These are phyloP conservation scores for Mesembryanthemum crystallinum DNA, from an alignment of 148 eudicot species.

Conservation along the genomic window DNA sequence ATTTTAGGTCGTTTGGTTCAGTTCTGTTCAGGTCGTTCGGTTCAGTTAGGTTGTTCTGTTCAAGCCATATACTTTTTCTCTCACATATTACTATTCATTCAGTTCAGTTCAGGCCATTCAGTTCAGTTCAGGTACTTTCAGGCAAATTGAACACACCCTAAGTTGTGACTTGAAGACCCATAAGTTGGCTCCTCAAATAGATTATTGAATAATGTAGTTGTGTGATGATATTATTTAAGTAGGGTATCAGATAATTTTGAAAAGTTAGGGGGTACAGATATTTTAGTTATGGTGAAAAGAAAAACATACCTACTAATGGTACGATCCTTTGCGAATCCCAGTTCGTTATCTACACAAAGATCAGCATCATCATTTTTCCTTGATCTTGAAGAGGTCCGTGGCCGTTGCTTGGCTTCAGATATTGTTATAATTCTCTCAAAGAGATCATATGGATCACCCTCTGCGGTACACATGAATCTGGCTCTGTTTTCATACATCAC, in stretches of 20 bases:
- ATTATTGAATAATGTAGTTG: no score
- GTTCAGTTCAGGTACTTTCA: no score
- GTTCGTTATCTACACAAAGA: constrained; percentile 88
- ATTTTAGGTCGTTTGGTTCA: no score
- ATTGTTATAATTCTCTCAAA: constrained; percentile 74
- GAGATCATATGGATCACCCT: constrained; percentile 76
- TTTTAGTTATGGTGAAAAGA: no score
- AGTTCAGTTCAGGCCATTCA: no score
- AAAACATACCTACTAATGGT: constrained; percentile 80
- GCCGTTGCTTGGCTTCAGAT: constrained; percentile 66
- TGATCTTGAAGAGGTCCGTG: constrained; percentile 78
- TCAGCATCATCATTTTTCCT: constrained; percentile 67
- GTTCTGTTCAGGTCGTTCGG: no score
- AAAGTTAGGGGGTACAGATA: neutral
- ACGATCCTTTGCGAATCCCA: constrained; percentile 92
- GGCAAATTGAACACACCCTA: no score
- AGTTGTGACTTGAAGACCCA: no score
- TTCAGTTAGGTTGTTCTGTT: no score
- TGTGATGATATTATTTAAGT: neutral
- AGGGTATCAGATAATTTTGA: neutral
- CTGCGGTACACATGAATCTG: constrained; percentile 76
- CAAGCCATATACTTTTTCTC: no score
- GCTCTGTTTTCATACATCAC: constrained; percentile 94
- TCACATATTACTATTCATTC: no score
- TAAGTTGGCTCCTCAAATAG: no score